These are phyloP conservation scores for Neocatenulostroma microsporum DNA, from an alignment of 2,329 filamentous ascomycete species.

Conservation along the genomic window DNA sequence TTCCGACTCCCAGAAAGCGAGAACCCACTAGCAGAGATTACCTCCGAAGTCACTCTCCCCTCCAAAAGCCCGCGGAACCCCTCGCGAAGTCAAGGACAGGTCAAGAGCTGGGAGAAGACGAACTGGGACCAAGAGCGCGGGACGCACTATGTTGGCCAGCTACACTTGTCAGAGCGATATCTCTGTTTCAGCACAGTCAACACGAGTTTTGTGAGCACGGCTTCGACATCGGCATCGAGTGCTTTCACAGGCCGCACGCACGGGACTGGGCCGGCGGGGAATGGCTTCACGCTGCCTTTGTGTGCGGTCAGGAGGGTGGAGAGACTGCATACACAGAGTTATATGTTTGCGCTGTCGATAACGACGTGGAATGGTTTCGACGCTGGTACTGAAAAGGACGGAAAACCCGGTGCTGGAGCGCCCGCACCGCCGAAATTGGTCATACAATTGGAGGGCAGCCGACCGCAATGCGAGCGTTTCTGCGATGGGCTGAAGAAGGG, in stretches of 20 bases:
- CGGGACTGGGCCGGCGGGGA: constrained; percentile 83
- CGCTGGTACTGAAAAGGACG: constrained; percentile 49
- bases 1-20: constrained; percentile 91
- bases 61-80: constrained; percentile 42
- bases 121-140: constrained; percentile 57
- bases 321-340: constrained; percentile 83
- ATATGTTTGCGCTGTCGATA: constrained; percentile 84
- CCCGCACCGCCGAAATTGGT: constrained; percentile 79
- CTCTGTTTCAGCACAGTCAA: constrained; percentile 95
- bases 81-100: too few species aligned
- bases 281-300: constrained; percentile 90
- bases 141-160: constrained; percentile 74
- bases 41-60: constrained; percentile 83
- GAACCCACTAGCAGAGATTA: constrained; percentile 91
- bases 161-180: constrained; percentile 89
- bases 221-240: constrained; percentile 70
- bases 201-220: constrained; percentile 73
- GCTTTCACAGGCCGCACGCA: constrained; percentile 89
- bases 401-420: constrained; percentile 33
- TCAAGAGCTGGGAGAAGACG: constrained; percentile 55
- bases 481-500: constrained; percentile 93
- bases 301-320: constrained; percentile 89
- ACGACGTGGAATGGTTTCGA: constrained; percentile 79
- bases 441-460: constrained; percentile 80
- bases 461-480: constrained; percentile 86